Conservation (phyloP, 306 rosid genomes). For the Trichosanthes truncata region DNA sequence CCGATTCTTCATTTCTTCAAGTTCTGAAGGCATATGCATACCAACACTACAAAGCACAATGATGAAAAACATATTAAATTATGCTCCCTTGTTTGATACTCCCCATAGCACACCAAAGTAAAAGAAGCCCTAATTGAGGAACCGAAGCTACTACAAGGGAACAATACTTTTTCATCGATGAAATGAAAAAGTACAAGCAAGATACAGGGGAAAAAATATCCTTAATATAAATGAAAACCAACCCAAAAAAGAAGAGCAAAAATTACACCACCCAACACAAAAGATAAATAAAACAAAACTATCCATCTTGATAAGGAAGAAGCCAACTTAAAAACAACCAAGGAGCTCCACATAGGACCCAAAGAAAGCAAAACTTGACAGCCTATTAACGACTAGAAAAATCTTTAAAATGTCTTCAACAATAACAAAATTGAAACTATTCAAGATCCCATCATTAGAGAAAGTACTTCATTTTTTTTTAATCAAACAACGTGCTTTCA, state of each 20-base stretch:
- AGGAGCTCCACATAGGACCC: background rate
- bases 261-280: background rate
- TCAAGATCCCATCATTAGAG: background rate
- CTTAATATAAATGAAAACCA: background rate
- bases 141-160: background rate
- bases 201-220: background rate
- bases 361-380: background rate
- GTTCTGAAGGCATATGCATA: constrained; percentile 61
- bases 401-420: background rate
- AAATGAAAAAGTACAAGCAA: background rate
- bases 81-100: background rate
- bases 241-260: background rate
- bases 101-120: background rate
- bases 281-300: background rate
- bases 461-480: background rate
- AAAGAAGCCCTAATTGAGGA: background rate
- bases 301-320: background rate
- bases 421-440: background rate
- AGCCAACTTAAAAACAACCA: background rate
- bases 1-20: constrained; percentile 44
- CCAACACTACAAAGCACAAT: constrained; percentile 61
- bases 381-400: background rate
- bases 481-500: background rate
- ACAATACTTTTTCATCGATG: background rate
- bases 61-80: background rate